Evolutionary conservation across 2,329 filamentous ascomycete genomes (phyloP).

Genomic region (Fusarium luffae): DNA sequence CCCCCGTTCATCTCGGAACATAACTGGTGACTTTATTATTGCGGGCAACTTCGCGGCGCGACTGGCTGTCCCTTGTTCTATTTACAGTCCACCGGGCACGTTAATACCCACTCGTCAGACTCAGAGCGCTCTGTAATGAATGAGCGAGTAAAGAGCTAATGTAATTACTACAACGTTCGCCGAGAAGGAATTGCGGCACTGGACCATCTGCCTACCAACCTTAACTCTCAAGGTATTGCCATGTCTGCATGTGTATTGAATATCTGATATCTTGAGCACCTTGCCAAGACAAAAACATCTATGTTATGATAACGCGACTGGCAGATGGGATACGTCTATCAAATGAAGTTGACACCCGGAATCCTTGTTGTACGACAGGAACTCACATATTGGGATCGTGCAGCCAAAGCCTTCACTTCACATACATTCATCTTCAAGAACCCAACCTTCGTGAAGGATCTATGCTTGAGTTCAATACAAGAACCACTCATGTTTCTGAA

Average conservation of each 20-base stretch:
- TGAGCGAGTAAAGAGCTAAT: neutral
- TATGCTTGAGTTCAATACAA: neutral
- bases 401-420: neutral
- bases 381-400: neutral
- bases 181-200: neutral
- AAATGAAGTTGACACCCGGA: neutral
- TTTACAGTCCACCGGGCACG: neutral
- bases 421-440: neutral
- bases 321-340: neutral
- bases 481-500: neutral
- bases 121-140: neutral
- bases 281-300: neutral
- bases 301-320: neutral
- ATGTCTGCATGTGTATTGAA: no score
- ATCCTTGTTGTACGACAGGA: neutral
- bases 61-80: conserved; percentile 3
- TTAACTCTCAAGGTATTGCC: neutral
- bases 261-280: neutral
- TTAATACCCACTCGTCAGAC: neutral
- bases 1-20: conserved; percentile 7
- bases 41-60: conserved; percentile 1
- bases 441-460: neutral
- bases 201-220: neutral
- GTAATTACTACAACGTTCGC: neutral
- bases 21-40: neutral